These are phyloP conservation scores for Lipomyces mesembrius DNA, from an alignment of 805 yeast genomes.

Conservation along the genomic window DNA sequence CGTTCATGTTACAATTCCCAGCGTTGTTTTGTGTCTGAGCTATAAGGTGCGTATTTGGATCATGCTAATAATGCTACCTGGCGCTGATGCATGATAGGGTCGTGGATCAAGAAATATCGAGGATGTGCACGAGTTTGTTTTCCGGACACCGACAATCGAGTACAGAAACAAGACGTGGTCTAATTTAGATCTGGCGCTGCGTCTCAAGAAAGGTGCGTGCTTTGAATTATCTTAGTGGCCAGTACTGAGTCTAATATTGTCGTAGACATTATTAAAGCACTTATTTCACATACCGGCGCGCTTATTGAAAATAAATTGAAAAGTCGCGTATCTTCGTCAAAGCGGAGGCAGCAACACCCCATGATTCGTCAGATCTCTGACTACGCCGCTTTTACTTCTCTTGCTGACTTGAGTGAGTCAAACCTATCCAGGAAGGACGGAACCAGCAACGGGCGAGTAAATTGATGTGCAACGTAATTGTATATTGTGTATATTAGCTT, in stretches of 20 bases:
- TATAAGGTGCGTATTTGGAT: conserved; percentile 52
- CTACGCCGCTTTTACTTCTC: conserved; percentile 45
- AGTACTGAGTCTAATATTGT: background rate
- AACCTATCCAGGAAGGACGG: background rate
- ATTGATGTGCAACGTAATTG: background rate
- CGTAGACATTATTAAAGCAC: conserved; percentile 46
- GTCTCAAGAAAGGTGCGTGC: conserved; percentile 59
- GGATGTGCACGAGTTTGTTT: conserved; percentile 74
- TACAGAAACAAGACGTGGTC: conserved; percentile 73
- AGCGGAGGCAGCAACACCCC: conserved; percentile 12
- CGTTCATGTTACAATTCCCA: conserved; percentile 57
- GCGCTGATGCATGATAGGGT: conserved; percentile 48
- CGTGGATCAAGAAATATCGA: conserved; percentile 68
- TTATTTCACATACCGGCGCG: conserved; percentile 64
- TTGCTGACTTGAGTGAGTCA: conserved; percentile 31
- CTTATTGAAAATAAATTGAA: conserved; percentile 76
- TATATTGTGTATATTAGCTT: background rate
- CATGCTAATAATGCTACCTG: background rate
- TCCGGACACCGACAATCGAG: conserved; percentile 65
- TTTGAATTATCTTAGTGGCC: background rate
- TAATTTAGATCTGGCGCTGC: conserved; percentile 64
- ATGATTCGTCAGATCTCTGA: conserved; percentile 45
- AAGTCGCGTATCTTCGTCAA: conserved; percentile 41
- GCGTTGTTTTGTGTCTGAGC: conserved; percentile 66
- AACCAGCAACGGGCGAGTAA: background rate